Percentiles rank a stretch among this genome's conserved stretches.
Conservation (phyloP, 116 monocot genomes). For the Posidonia oceanica region DNA sequence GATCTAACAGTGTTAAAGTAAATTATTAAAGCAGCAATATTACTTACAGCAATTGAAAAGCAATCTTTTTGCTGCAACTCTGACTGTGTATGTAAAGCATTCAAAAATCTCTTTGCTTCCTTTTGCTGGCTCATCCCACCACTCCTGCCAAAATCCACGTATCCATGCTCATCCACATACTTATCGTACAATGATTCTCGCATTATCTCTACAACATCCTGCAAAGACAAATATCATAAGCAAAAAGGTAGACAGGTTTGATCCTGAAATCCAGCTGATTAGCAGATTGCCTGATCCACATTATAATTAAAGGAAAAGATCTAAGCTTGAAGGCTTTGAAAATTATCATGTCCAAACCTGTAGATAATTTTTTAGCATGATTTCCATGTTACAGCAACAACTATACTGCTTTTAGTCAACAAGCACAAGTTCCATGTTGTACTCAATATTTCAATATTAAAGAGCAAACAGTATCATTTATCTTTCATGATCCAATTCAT, state of each 20-base stretch:
- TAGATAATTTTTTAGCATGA: no score
- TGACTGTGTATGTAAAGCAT: conserved; percentile 78
- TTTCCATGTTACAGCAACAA: no score
- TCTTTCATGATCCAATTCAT: no score
- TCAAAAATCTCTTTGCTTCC: conserved; percentile 79
- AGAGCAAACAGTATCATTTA: no score
- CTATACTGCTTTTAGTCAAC: no score
- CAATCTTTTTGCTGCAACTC: conserved; percentile 75
- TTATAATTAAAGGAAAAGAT: no score
- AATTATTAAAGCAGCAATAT: background rate
- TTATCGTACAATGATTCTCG: conserved; percentile 97
- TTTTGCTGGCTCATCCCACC: conserved; percentile 97
- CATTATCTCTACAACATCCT: conserved; percentile 97
- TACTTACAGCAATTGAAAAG: conserved; percentile 79
- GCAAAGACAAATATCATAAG: background rate
- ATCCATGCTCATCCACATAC: conserved; percentile 86
- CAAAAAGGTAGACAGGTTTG: background rate
- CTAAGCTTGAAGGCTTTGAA: no score
- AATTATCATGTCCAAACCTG: no score
- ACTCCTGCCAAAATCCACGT: conserved; percentile 81
- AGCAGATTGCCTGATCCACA: no score
- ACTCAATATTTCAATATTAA: no score
- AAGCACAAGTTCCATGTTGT: no score
- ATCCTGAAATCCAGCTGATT: no score
- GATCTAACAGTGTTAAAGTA: background rate